These are phyloP conservation scores for Pythium dissotocum DNA, from an alignment of 352 stramenopile genomes.

Conservation along the genomic window DNA sequence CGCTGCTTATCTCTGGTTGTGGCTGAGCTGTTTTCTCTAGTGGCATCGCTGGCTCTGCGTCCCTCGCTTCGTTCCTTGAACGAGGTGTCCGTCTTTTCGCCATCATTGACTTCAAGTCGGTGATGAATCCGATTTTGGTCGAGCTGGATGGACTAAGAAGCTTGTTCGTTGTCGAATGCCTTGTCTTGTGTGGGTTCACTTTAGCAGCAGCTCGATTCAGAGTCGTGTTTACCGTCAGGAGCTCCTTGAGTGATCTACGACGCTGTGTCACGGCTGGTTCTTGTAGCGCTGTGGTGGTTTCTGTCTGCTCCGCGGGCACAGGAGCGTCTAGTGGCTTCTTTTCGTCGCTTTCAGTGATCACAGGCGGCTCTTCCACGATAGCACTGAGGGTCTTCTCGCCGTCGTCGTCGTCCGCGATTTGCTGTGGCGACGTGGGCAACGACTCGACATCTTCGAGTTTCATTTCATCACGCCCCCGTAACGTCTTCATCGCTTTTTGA, in stretches of 20 bases:
- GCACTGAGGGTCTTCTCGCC: not conserved
- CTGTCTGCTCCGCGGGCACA: not conserved
- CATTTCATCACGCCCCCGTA: constrained; percentile 17
- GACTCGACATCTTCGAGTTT: constrained; percentile 35
- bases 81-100: constrained; percentile 10
- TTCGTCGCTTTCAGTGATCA: not conserved
- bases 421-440: constrained; percentile 14
- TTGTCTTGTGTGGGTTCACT: not conserved
- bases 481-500: constrained; percentile 18
- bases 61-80: not conserved
- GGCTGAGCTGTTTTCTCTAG: not conserved
- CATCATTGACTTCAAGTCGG: constrained; percentile 20
- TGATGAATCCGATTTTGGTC: constrained; percentile 19
- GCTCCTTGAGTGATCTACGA: not conserved
- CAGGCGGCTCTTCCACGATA: not conserved
- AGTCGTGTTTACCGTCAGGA: not conserved
- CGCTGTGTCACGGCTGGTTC: not conserved
- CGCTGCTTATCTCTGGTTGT: not conserved
- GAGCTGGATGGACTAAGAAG: constrained; percentile 9
- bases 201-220: not conserved
- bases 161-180: not conserved
- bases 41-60: not conserved
- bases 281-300: not conserved
- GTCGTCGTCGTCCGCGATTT: not conserved
- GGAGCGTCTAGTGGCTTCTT: not conserved